These are phyloP conservation scores for Neonectria neomacrospora DNA, from an alignment of 2,329 filamentous ascomycete species.

Conservation along the genomic window DNA sequence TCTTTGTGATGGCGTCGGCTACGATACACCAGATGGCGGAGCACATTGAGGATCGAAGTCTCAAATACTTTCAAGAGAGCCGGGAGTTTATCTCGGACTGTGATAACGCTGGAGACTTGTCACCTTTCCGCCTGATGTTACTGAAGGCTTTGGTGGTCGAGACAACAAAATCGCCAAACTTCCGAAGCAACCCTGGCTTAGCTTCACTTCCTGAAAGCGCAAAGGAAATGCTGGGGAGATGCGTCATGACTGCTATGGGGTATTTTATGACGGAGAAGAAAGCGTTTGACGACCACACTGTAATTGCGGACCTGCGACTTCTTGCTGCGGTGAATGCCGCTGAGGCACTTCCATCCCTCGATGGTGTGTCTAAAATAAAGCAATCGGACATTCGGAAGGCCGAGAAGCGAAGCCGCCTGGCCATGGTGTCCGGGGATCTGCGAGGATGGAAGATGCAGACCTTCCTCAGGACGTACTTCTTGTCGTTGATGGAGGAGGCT, in stretches of 20 bases:
- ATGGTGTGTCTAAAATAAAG: constrained; percentile 41
- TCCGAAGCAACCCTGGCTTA: constrained; percentile 40
- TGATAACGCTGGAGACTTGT: constrained; percentile 36
- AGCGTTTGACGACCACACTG: constrained; percentile 40
- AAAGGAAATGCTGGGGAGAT: constrained; percentile 43
- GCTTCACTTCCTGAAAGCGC: constrained; percentile 39
- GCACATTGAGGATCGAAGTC: constrained; percentile 56
- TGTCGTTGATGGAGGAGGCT: constrained; percentile 45
- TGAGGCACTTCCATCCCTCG: constrained; percentile 36
- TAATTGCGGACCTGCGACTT: constrained; percentile 42
- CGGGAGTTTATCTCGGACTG: constrained; percentile 43
- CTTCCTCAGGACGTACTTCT: constrained; percentile 55
- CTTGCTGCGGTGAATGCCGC: constrained; percentile 51
- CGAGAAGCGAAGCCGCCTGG: constrained; percentile 49
- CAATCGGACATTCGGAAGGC: constrained; percentile 49
- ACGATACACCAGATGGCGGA: constrained; percentile 58
- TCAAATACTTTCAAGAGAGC: constrained; percentile 51
- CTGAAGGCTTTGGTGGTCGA: constrained; percentile 50
- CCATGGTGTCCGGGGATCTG: constrained; percentile 50
- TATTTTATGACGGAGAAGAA: constrained; percentile 48
- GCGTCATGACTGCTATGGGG: constrained; percentile 41
- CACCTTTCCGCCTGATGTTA: constrained; percentile 50
- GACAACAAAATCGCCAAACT: constrained; percentile 44
- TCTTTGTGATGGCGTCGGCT: constrained; percentile 46
- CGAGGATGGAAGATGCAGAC: constrained; percentile 59